A percentile compares a stretch with the other conserved stretches of the same genome.
These are phyloP conservation scores for Wolfiporia cocos DNA, from an alignment of 1,284 basidiomycete species.

Conservation along the genomic window DNA sequence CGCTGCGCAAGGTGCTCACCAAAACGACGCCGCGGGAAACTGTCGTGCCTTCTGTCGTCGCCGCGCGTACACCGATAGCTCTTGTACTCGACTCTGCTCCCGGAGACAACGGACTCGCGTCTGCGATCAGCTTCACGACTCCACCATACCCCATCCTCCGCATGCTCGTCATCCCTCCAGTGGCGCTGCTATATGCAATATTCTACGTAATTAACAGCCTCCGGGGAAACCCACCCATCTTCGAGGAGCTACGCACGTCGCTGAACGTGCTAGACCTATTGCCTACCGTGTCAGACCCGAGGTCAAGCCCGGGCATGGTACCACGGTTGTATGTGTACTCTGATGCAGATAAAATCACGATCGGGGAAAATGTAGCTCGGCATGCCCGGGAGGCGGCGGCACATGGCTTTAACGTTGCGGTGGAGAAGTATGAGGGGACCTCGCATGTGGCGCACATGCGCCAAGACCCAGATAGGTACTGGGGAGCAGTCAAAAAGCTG, in stretches of 20 bases:
- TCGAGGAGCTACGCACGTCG: conserved; percentile 6
- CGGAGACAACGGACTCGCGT: conserved; percentile 8
- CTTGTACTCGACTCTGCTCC: conserved; percentile 13
- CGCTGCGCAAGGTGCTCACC: conserved; percentile 9
- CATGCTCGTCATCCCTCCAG: conserved; percentile 6
- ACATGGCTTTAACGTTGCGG: conserved; percentile 9
- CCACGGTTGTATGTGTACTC: conserved; percentile 12
- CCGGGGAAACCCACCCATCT: conserved; percentile 7
- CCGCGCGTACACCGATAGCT: conserved; percentile 4
- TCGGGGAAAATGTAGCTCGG: conserved; percentile 2
- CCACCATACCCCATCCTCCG: conserved; percentile 7
- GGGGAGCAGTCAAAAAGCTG: conserved; percentile 7
- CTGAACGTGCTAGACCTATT: conserved; percentile 8
- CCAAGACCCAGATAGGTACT: conserved; percentile 10
- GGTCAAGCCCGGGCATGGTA: neutral
- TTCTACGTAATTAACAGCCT: conserved; percentile 5
- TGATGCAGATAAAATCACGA: conserved; percentile 5
- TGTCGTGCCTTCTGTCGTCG: neutral
- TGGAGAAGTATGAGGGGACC: conserved; percentile 6
- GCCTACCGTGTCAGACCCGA: conserved; percentile 3
- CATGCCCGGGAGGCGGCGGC: conserved; percentile 5
- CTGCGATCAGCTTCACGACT: conserved; percentile 5
- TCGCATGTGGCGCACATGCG: conserved; percentile 9
- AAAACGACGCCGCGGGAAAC: neutral
- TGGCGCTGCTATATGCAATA: conserved; percentile 4